Evolutionary conservation across 805 yeast genomes (phyloP).

Genomic region (Candida tammaniensis): DNA sequence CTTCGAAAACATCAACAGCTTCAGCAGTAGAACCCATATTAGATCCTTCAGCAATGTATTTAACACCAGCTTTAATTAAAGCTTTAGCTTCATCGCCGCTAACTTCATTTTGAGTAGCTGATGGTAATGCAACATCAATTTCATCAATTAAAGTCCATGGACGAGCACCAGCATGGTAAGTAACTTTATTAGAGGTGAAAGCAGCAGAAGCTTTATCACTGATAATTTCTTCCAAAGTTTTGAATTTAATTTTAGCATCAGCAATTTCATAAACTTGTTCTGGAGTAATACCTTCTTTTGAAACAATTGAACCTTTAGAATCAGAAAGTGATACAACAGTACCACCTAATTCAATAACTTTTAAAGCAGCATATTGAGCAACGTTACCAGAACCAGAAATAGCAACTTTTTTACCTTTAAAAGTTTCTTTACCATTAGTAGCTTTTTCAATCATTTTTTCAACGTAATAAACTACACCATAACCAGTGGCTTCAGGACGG

Average conservation of each 20-base stretch:
- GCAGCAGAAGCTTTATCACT: conserved; percentile 52
- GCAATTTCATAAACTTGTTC: conserved; percentile 75
- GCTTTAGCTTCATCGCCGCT: conserved; percentile 96
- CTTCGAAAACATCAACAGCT: conserved; percentile 93
- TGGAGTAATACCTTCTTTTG: conserved; percentile 76
- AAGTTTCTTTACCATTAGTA: conserved; percentile 81
- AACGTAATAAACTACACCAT: conserved; percentile 94
- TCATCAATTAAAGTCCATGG: conserved; percentile 94
- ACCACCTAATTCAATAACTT: conserved; percentile 96
- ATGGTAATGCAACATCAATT: conserved; percentile 95
- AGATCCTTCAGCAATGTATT: conserved; percentile 97
- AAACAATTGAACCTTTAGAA: conserved; percentile 85
- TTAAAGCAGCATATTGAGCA: conserved; percentile 98
- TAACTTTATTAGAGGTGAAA: conserved; percentile 52
- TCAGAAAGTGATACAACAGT: conserved; percentile 91
- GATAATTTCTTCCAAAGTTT: conserved; percentile 67
- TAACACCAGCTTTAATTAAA: conserved; percentile 86
- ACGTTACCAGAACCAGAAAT: conserved; percentile 98
- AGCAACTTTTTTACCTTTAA: conserved; percentile 92
- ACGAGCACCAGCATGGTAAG: conserved; percentile 89
- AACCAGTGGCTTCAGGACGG: conserved; percentile 99
- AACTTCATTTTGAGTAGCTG: conserved; percentile 98
- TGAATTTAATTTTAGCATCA: conserved; percentile 77
- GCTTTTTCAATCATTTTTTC: conserved; percentile 97
- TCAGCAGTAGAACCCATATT: conserved; percentile 99